Base-by-base conservation (phyloP, 2,329 filamentous ascomycete species). In the Aspergillus tamarii region DNA sequence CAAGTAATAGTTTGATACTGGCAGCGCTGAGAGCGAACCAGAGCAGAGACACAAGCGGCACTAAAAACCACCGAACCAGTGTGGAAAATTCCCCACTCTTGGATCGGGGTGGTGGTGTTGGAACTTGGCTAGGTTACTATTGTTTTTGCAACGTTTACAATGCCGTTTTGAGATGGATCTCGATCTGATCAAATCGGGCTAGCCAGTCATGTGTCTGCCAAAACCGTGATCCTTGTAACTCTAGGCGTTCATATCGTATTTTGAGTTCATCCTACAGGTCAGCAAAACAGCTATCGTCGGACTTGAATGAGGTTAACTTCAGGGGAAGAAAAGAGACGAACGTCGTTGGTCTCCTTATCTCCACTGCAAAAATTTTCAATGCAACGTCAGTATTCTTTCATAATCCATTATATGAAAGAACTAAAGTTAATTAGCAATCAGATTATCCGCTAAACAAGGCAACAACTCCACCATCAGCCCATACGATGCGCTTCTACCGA, bases 371-470 rank as follows among this genome's bases (percentile, higher is more conserved):
- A 21, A 10, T 54, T 54, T 54, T 10, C 52, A 36, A 36, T 54
- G 52, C 19, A 54, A 54, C 52, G 30, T 54, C 52, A 36, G 28
- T 7, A 23, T 23, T 21, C 12, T 12, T 30, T 36, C 6, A n/a
- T 34, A 28, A 30, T 28, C 26, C 28, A 34, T 19, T 11, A 21
- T 7, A 11, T 30, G 9, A 21, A 34, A 7, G 11, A 21, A 41
- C 39, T n/a, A 54, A 36, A 54, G 52, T 21, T 23, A 21, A 54
- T 54, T 54, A 54, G 30, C 30, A 54, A 54, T 36, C 52, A 21
- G 16, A 23, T 23, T 34, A 21, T 10, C 4, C 9, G 28, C 30
- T 16, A 26, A 23, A 54, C 19, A 14, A 36, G 52, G 52, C 30
- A 36, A 26, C 39, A 9, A n/a, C 52, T 16, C 52, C 52, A 54